Evolutionary conservation across 2,329 filamentous ascomycete genomes (phyloP).

Genomic region (Microdochium paspali): DNA sequence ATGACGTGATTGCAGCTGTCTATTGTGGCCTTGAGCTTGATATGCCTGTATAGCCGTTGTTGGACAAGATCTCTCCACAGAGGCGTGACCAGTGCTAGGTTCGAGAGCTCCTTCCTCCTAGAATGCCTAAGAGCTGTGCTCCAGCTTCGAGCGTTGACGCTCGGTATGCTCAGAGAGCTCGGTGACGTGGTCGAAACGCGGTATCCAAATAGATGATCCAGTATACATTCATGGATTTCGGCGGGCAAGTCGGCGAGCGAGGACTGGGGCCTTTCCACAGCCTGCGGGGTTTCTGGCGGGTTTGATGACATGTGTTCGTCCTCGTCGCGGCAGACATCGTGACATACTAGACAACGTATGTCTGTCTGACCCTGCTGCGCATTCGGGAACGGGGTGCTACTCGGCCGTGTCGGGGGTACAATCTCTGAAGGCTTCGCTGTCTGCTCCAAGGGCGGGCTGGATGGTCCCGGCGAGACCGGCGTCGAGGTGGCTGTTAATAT

Average conservation of each 20-base stretch:
- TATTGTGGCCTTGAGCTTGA: conserved; percentile 64
- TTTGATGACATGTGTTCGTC: conserved; percentile 15
- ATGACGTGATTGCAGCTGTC: conserved; percentile 51
- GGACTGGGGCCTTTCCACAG: conserved; percentile 15
- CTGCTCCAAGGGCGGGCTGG: conserved; percentile 40
- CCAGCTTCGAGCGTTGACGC: conserved; percentile 46
- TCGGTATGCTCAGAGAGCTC: conserved; percentile 43
- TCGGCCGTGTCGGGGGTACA: conserved; percentile 41
- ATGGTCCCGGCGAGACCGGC: conserved; percentile 43
- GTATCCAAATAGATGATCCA: conserved; percentile 64
- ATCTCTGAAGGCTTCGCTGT: conserved; percentile 34
- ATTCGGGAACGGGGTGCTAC: conserved; percentile 51
- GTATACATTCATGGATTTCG: conserved; percentile 63
- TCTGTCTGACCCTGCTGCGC: conserved; percentile 38
- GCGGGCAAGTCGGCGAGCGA: conserved; percentile 46
- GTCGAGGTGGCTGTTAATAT: conserved; percentile 40
- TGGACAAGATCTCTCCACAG: conserved; percentile 63
- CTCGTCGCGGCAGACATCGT: conserved; percentile 19
- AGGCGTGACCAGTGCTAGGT: conserved; percentile 51
- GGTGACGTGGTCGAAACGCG: conserved; percentile 51
- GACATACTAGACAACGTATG: conserved; percentile 28
- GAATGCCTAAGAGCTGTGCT: conserved; percentile 57
- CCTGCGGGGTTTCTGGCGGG: conserved; percentile 11
- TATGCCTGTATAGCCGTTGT: conserved; percentile 62
- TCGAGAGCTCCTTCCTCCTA: conserved; percentile 55